These are phyloP conservation scores for Tardiomyces digboiensis DNA, from an alignment of 1,139 yeast species.

Conservation along the genomic window DNA sequence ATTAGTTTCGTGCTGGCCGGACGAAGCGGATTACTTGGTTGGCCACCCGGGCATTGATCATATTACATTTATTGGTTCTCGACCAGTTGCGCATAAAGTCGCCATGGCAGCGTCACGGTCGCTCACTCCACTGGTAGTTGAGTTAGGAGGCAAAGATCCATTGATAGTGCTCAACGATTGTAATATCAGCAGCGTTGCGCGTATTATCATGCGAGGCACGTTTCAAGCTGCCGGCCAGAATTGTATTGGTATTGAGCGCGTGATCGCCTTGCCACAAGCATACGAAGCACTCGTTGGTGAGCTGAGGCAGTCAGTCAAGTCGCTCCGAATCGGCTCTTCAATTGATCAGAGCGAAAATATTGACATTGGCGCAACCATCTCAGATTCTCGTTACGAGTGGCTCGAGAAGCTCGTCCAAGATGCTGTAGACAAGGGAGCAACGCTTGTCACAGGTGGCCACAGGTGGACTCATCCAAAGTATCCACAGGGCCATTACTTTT, in stretches of 20 bases:
- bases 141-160: constrained; percentile 94
- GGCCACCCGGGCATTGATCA: constrained; percentile 77
- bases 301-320: constrained; percentile 46
- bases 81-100: constrained; percentile 86
- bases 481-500: constrained; percentile 90
- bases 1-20: constrained; percentile 65
- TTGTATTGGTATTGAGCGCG: constrained; percentile 94
- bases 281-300: constrained; percentile 54
- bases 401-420: constrained; percentile 58
- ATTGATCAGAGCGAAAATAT: constrained; percentile 77
- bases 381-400: constrained; percentile 58
- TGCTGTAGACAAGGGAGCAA: constrained; percentile 79
- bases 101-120: constrained; percentile 72
- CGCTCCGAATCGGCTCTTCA: constrained; percentile 75
- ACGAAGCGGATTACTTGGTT: constrained; percentile 77
- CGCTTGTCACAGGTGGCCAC: constrained; percentile 67
- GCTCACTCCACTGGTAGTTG: constrained; percentile 89
- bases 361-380: constrained; percentile 95
- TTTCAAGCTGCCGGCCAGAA: constrained; percentile 97
- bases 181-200: constrained; percentile 44
- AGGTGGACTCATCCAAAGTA: constrained; percentile 78
- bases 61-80: constrained; percentile 92
- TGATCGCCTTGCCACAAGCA: constrained; percentile 60
- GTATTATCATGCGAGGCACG: constrained; percentile 85
- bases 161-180: constrained; percentile 61